Base-by-base conservation (phyloP, 2,329 filamentous ascomycete species). In the Keithomyces neogunnii region DNA sequence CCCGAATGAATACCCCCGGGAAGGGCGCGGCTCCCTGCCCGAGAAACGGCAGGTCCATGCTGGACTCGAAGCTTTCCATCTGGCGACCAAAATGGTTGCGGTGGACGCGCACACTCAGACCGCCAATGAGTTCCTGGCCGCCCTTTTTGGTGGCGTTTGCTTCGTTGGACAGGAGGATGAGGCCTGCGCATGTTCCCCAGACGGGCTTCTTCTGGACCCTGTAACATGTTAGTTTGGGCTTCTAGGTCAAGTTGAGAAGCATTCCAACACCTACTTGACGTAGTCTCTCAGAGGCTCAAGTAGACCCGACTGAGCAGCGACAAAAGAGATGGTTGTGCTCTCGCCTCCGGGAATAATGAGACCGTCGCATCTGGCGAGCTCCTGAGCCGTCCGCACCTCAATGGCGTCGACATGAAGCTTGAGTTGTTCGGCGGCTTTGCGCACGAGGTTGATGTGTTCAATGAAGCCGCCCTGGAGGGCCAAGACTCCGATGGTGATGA, bases 51-150 rank as follows among this genome's bases (percentile, higher is more conserved):
- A 96, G 72, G 11, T 85, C 70, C 33, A 96, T 68, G 45, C 82
- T 78, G 0, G 86, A 83, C 62, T 93, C 83, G 67, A 97, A 97
- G 64, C 88, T 95, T 69, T 97, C 89, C 11, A 87, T 85, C 69
- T 99, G 93, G 50, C 92, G 81, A 3, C 93, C 93, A 63, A 96
- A 99, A 67, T 96, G 89, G 64, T 97, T 99, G 45, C 93, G 80
- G 63, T 95, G 90, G 33, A 97, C 91, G 45, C 89, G 78, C 36
- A 99, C 91, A 62, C 90, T 85, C 38, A 99, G 77, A 2, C 93
- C 93, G 11, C 93, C 93, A 55, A 99, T 89, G 50, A 97, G 78
- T 53, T 96, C 89, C 68, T 97, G 93, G 0, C 92, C 92, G 43
- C 89, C 90, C 62, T 87, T 84, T 66, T 96, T 97, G 38, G 88